phyloP scores from a whole-genome alignment of 1,139 yeast species.

The Suhomyces maxii region DNA sequence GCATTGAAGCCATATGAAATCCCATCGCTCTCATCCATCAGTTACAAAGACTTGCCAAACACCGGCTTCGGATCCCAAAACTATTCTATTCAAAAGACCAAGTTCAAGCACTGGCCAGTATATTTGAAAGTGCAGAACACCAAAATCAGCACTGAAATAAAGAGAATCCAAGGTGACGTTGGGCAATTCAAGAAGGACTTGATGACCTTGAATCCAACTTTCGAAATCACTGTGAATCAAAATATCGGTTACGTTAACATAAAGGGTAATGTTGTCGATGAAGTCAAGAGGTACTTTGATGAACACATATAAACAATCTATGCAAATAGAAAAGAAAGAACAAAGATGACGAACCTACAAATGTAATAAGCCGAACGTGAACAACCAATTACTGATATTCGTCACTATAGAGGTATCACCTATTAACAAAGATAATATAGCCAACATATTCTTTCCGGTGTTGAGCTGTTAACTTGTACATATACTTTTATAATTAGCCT shows the following conservation, averaged over 20 bases:
- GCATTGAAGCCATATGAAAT: conserved; percentile 24
- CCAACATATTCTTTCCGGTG: no score
- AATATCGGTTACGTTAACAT: conserved; percentile 46
- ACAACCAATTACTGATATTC: no score
- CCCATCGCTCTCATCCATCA: conserved; percentile 30
- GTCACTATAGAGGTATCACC: no score
- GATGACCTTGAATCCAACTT: conserved; percentile 43
- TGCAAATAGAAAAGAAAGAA: conserved; percentile 1
- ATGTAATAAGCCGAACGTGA: no score
- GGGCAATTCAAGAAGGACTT: conserved; percentile 59
- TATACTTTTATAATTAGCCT: background rate
- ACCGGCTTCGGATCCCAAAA: conserved; percentile 44
- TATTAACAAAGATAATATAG: no score
- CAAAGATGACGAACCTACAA: background rate
- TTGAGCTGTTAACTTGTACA: background rate
- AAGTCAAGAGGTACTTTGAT: conserved; percentile 40
- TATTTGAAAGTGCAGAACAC: conserved; percentile 59
- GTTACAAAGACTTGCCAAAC: conserved; percentile 34
- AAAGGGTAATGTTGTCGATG: conserved; percentile 57
- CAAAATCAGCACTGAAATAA: conserved; percentile 59
- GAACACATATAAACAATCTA: conserved; percentile 9
- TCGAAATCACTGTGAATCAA: conserved; percentile 47
- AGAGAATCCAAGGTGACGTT: conserved; percentile 63
- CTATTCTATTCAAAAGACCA: conserved; percentile 55
- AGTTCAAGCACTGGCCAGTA: conserved; percentile 67